Conservation (phyloP, 1,284 basidiomycete species). For the Cutaneotrichosporon sp. region DNA sequence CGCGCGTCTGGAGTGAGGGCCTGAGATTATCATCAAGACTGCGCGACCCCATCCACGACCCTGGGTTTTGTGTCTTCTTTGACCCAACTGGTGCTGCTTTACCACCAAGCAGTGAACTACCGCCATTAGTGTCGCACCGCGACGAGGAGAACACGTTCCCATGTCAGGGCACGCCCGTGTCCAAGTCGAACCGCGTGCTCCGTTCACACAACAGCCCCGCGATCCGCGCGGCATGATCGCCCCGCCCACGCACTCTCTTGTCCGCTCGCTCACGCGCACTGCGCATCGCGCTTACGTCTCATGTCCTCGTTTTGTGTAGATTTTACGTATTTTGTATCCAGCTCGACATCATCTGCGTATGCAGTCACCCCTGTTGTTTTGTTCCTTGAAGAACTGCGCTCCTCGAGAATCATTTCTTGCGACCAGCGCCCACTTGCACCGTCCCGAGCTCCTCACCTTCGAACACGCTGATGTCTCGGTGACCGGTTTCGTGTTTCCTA, state of each 20-base stretch:
- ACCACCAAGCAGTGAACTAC: not conserved
- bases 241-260: not conserved
- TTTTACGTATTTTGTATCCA: not conserved
- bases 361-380: constrained; percentile 5
- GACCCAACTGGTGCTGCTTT: not conserved
- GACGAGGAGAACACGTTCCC: constrained; percentile 2
- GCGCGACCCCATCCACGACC: constrained; percentile 2
- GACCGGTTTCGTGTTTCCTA: too few species aligned
- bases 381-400: not conserved
- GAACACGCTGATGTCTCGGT: too few species aligned
- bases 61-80: not conserved
- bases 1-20: not conserved
- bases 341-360: constrained; percentile 3
- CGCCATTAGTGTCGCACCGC: not conserved
- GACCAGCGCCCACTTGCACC: not conserved
- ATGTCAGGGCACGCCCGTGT: constrained; percentile 5
- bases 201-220: constrained; percentile 7
- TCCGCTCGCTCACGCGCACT: not conserved
- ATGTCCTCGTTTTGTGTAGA: not conserved
- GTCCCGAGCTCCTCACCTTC: not conserved
- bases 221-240: constrained; percentile 4
- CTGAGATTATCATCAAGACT: not conserved
- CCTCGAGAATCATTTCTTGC: not conserved
- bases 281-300: not conserved
- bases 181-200: not conserved